Percentiles rank a stretch among this genome's conserved stretches.
phyloP scores from a whole-genome alignment of 805 yeast genomes.

The Lipomyces anomalus region DNA sequence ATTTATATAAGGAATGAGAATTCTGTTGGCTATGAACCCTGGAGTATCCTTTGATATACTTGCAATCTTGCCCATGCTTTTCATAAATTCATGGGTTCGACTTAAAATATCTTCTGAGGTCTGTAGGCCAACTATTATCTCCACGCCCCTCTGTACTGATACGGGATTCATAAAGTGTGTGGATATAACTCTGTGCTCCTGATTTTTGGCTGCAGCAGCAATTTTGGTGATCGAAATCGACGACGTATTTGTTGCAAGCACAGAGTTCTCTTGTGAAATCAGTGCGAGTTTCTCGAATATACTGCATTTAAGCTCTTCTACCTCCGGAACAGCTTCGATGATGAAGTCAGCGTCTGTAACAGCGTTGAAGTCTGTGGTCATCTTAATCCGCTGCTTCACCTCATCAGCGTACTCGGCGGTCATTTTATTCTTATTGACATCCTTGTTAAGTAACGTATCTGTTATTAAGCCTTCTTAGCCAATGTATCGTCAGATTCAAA shows the following conservation, averaged over 20 bases:
- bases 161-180: slow-evolving; percentile 45
- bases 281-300: slow-evolving; percentile 36
- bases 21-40: slow-evolving; percentile 42
- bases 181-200: slow-evolving; percentile 39
- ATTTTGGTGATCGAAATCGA: slow-evolving; percentile 40
- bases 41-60: slow-evolving; percentile 38
- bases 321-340: slow-evolving; percentile 43
- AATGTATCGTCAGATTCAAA: background rate
- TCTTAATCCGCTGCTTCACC: slow-evolving; percentile 28
- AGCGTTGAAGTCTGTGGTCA: slow-evolving; percentile 26
- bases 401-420: slow-evolving; percentile 31
- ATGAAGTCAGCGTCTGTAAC: slow-evolving; percentile 35
- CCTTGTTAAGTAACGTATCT: slow-evolving; percentile 36
- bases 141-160: slow-evolving; percentile 42
- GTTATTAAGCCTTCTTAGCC: no score
- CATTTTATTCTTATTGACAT: slow-evolving; percentile 35
- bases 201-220: slow-evolving; percentile 41
- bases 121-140: slow-evolving; percentile 39
- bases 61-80: slow-evolving; percentile 35
- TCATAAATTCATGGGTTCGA: slow-evolving; percentile 32
- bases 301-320: slow-evolving; percentile 32
- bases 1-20: slow-evolving; percentile 41
- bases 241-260: slow-evolving; percentile 41
- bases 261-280: slow-evolving; percentile 28
- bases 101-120: slow-evolving; percentile 35